A percentile compares a stretch with the other conserved stretches of the same genome.
Evolutionary conservation across 1,284 basidiomycete genomes (phyloP).

Genomic region (Cryptococcus amylolentus): DNA sequence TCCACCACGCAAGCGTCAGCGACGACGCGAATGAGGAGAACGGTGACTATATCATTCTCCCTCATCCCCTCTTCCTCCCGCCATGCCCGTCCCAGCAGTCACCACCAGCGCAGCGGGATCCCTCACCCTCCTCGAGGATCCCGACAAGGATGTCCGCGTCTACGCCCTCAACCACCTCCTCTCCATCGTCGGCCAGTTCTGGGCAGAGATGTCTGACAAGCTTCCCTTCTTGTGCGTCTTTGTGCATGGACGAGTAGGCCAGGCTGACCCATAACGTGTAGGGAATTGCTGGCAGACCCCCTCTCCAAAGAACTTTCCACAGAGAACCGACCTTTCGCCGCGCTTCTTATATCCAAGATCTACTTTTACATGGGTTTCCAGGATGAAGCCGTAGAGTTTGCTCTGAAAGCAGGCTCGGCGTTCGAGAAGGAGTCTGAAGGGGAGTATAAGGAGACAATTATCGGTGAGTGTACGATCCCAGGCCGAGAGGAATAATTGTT

Average conservation of each 20-base stretch:
- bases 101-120: constrained; percentile 63
- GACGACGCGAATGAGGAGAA: too few relatives aligned
- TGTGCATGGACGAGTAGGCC: background rate
- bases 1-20: too few relatives aligned
- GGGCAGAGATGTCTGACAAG: constrained; percentile 95
- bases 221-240: constrained; percentile 74
- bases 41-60: background rate
- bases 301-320: constrained; percentile 64
- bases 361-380: constrained; percentile 94
- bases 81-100: constrained; percentile 41
- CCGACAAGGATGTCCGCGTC: constrained; percentile 72
- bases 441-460: constrained; percentile 89
- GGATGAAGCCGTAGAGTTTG: constrained; percentile 88
- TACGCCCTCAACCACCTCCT: constrained; percentile 82
- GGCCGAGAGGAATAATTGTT: background rate
- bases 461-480: constrained; percentile 61
- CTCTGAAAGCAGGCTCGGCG: constrained; percentile 78
- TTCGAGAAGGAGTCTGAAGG: constrained; percentile 72
- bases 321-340: constrained; percentile 71
- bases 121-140: constrained; percentile 82
- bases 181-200: constrained; percentile 83
- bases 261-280: constrained; percentile 42
- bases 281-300: constrained; percentile 81
- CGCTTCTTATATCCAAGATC: constrained; percentile 87
- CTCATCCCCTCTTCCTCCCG: background rate